Base-by-base conservation (phyloP, 2,329 filamentous ascomycete genomes). In the Penicillium nordicum region DNA sequence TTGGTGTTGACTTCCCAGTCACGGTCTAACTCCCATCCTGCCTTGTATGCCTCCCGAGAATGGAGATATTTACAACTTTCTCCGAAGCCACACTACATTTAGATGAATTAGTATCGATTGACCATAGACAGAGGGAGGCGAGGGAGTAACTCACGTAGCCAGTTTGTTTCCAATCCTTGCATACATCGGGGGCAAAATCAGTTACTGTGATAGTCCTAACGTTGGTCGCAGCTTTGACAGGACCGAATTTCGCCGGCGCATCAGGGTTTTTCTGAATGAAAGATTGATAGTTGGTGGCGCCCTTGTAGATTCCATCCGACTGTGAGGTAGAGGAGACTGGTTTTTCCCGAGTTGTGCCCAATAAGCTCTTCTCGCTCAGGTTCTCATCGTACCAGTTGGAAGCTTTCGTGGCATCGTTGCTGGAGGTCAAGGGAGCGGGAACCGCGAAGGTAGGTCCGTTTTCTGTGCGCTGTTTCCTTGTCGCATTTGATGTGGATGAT, bases 21-120 rank as follows among this genome's bases (percentile, higher is more conserved):
- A 50, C 84, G 83, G 73, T 99, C 94, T 5, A 99, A 81, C 72
- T 97, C 91, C 94, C 94, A 99, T 3, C 94, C 94, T 70, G 92
- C 88, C 66, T 93, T 91, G 67, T 86, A 86, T 66, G 85, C 82
- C 63, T 85, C 84, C 40, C 84, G 76, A 10, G 80, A 79, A 63
- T 87, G 84, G 18, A 85, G 71, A 69, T 84, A 87, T 63, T 86
- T 96, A 78, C 92, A 96, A 59, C 82, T 86, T 70, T 94, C 90
- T 29, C 89, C 88, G 61, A 87, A 89, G 2, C 86, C 85, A 64
- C 84, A 50, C 48, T 50, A 16, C 14, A 23, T 34, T 14, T 18
- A 45, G 14, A 50, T 64, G 77, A 80, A 64, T 81, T 79, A 55
- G 55, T 78, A 77, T 55, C 79, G 82, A 42, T 34, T 18, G 23